Base-by-base conservation (phyloP, 2,329 filamentous ascomycete species). In the Dothideomycetes sp. region DNA sequence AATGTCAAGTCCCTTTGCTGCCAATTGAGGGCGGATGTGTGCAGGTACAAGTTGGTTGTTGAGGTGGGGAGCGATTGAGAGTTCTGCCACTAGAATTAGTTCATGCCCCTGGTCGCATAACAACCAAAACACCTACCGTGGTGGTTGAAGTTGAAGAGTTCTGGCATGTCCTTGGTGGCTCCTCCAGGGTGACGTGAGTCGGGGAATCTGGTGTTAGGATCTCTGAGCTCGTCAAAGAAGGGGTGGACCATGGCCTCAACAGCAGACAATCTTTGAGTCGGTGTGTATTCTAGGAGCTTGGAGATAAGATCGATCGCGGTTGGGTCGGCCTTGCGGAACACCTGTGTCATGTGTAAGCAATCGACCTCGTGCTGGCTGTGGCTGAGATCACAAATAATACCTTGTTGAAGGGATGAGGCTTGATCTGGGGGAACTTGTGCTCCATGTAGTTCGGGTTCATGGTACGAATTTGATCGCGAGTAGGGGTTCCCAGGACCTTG, bases 401-500 rank as follows among this genome's bases (percentile, higher is more conserved):
- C 76, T 96, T 96, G 69, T 84, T 93, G 73, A 98, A 98, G 19
- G 91, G 91, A 59, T 98, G 91, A 44, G 91, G 91, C 72, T 98
- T 98, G 71, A 98, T 98, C 65, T 98, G 91, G 33, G 91, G 91
- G 67, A 98, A 98, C 70, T 96, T 96, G 71, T 98, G 91, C 69
- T 98, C 91, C 91, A 98, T 98, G 67, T 98, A 98, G 67, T 98
- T 98, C 45, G 91, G 91, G 66, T 98, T 98, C 91, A 98, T 98
- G 51, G 91, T 98, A 53, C 91, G 84, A 58, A 98, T 98, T 65
- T 98, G 91, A 63, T 98, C 91, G 50, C 91, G 78, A 24, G 91
- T 96, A 13, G 91, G 91, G 13, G 91, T 98, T 45, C 91, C 91
- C 46, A 98, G 71, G 39, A 98, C 89, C 69, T 98, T 98, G 74